Base-by-base conservation (phyloP, 2,329 filamentous ascomycete species). In the Metarhizium anisopliae region DNA sequence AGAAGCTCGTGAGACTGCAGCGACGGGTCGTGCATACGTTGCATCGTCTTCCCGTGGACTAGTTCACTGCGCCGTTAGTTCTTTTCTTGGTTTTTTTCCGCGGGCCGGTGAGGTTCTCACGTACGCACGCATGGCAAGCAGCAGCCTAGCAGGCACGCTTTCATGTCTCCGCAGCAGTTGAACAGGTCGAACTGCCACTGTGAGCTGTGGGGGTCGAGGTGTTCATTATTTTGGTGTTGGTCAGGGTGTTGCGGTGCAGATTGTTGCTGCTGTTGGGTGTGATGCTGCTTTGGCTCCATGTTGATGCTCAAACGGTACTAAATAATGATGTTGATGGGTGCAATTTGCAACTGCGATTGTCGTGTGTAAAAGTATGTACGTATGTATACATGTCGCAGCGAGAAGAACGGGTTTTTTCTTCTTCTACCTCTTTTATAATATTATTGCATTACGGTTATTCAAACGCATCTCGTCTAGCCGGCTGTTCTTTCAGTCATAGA, bases 41-140 rank as follows among this genome's bases (percentile, higher is more conserved):
- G 70, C 16, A 73, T 61, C 5, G 76, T 77, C 59, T 70, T 69
- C 54, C 76, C 76, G 55, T 75, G 59, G 36, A 77, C 74, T 77
- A 59, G 32, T 11, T 35, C 32, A 7, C 32, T 35, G 32, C 32
- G 7, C 10, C 5, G 32, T 35, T 45, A 11, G 16, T 6, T 30
- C n/a, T 20, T 4, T 30, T 10, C 29, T 14, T 5, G 16, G 6
- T 14, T 25, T 25, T 25, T 4, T 4, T 4, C 25, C 25, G 25
- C 25, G 4, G 25, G 25, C 25, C 25, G 25, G 49, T 32, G 35
- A 20, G 40, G 51, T 20, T 2, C 16, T 32, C 25, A 73, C 74
- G 51, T 66, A 77, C 75, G 64, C 29, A 77, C 60, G 58, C 75
- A 78, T 11, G 76, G 76, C 54, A 74, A 61, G 52, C 66, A 76